A percentile compares a stretch with the other conserved stretches of the same genome.
phyloP scores from a whole-genome alignment of 2,329 filamentous ascomycete genomes.

The Cordyceps cateniannulata region DNA sequence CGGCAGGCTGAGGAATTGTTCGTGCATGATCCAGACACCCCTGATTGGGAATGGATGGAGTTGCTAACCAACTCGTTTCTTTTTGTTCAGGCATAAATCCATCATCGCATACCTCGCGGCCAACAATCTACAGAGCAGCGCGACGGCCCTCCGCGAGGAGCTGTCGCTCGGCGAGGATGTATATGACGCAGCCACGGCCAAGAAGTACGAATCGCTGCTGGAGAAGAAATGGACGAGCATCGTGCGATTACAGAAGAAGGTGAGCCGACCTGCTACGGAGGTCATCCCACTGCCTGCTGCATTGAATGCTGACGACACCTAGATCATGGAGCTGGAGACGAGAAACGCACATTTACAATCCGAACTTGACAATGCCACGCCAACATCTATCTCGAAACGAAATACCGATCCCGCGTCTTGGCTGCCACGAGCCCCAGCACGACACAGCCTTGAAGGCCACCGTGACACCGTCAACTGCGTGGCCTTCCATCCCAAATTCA shows the following conservation, averaged over 20 bases:
- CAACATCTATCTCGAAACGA: constrained; percentile 63
- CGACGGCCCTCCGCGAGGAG: constrained; percentile 69
- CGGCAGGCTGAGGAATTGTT: constrained; percentile 87
- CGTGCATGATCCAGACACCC: constrained; percentile 28
- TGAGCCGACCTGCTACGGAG: constrained; percentile 26
- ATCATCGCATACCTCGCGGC: constrained; percentile 83
- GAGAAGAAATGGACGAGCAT: constrained; percentile 99
- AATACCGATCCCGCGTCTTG: constrained; percentile 81
- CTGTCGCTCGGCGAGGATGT: constrained; percentile 60
- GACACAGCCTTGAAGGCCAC: constrained; percentile 79
- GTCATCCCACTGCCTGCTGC: neutral
- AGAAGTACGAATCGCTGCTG: constrained; percentile 89
- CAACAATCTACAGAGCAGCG: constrained; percentile 63
- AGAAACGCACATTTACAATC: constrained; percentile 66
- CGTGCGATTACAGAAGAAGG: constrained; percentile 92
- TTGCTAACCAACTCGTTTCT: constrained; percentile 11
- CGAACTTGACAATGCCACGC: constrained; percentile 80
- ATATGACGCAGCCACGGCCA: constrained; percentile 75
- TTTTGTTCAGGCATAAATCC: constrained; percentile 68
- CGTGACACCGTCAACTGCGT: constrained; percentile 76
- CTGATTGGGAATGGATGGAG: neutral
- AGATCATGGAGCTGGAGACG: constrained; percentile 92
- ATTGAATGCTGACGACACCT: neutral
- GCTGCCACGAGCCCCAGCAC: constrained; percentile 76
- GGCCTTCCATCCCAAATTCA: constrained; percentile 89